Evolutionary conservation across 2,329 filamentous ascomycete species (phyloP), one percentile per base, ranked within the genome.

Genomic region (Magnaporthiopsis incrustans): DNA sequence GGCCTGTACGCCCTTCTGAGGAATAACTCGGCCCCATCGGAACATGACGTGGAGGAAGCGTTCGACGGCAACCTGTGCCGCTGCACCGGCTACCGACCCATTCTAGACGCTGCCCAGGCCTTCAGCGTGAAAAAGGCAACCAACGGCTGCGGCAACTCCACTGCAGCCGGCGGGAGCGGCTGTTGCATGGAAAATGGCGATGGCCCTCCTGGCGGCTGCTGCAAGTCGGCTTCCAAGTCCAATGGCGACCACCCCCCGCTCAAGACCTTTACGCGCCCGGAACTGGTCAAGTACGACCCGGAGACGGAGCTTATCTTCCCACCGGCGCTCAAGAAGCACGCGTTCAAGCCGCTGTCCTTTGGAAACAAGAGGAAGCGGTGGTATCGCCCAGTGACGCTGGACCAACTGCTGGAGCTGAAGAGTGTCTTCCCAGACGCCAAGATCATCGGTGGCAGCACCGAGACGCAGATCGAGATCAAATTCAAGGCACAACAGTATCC

Each of bases 401-500:
- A 91, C 56, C 93, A 99, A 73, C 80, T 99, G 22, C 82, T 98
- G 22, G 89, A 97, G 73, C 97, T 99, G 77, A 98, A 98, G 79
- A 87, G 82, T 70, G 87, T 85, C 0, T 89, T 92, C 69, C 94
- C 94, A 0, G 86, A 88, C 32, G 92, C 94, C 5, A 99, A 98
- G 76, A 87, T 99, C 66, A 97, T 99, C 66, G 94, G 92, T 61
- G 95, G 95, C 66, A 97, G 92, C 73, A 96, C 93, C 2, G 95
- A 99, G 76, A 98, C 94, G 0, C 95, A 98, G 76, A 98, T 99
- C 66, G 95, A 99, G 77, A 90, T 96, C 78, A 97, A 97, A 77
- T 98, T 99, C 84, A 98, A 98, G 78, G 92, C 89, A 1, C 85
- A 97, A 81, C 85, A 92, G 70, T 98, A 98, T 73, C 89, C 89